Percentiles rank a stretch among this genome's conserved stretches.
Evolutionary conservation across 108 stramenopile genomes (phyloP).

Genomic region (Cyclotella sp.): DNA sequence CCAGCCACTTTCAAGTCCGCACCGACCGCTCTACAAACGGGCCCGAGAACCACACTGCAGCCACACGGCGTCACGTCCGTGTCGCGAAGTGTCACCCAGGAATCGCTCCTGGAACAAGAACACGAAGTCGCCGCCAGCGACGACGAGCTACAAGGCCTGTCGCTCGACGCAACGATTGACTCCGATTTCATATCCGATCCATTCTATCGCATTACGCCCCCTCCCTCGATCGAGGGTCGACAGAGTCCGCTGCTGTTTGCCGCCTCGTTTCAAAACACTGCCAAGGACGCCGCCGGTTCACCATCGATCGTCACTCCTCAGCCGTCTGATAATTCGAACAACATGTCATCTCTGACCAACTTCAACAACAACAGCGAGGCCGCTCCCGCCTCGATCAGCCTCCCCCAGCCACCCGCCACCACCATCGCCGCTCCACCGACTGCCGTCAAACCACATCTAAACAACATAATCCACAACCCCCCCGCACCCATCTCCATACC

Average conservation of each 20-base stretch:
- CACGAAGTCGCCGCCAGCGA: background rate
- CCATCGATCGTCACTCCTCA: background rate
- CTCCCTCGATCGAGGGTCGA: background rate
- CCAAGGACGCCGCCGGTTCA: background rate
- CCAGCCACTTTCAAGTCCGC: background rate
- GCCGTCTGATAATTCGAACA: background rate
- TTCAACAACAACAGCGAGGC: background rate
- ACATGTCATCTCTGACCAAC: background rate
- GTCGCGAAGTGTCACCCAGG: slow-evolving; percentile 8
- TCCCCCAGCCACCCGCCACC: background rate
- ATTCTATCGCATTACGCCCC: background rate
- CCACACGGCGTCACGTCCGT: background rate
- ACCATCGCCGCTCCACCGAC: background rate
- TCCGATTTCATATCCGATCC: background rate
- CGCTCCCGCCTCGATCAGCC: background rate
- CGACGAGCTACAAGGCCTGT: background rate
- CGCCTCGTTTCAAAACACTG: background rate
- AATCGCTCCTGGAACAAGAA: background rate
- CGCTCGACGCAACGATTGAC: background rate
- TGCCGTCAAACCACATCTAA: no score
- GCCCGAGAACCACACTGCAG: background rate
- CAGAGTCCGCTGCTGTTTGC: slow-evolving; percentile 13
- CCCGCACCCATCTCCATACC: background rate
- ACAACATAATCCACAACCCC: background rate
- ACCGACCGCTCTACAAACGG: background rate